Evolutionary conservation across 2,329 filamentous ascomycete genomes (phyloP).

Genomic region (Fusarium sp.): DNA sequence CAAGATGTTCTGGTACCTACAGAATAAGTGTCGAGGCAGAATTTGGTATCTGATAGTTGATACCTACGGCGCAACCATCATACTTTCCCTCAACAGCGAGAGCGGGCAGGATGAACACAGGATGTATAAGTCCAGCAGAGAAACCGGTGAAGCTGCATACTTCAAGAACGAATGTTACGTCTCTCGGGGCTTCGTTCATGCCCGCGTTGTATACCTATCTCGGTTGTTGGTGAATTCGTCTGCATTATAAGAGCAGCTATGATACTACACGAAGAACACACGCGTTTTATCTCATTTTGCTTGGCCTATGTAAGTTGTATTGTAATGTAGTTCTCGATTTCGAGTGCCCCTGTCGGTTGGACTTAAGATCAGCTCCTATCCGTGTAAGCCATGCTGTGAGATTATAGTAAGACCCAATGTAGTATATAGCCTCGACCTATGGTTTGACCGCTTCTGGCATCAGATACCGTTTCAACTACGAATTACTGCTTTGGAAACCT

Average conservation of each 20-base stretch:
- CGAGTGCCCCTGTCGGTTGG: background rate
- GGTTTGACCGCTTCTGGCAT: background rate
- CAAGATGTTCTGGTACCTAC: background rate
- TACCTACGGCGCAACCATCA: background rate
- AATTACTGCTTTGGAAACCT: background rate
- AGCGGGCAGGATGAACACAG: background rate
- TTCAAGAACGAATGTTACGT: background rate
- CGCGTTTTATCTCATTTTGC: background rate
- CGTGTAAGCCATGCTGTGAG: background rate
- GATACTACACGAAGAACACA: background rate
- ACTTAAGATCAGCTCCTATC: background rate
- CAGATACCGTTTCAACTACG: background rate
- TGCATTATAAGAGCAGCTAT: background rate
- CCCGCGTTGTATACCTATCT: background rate
- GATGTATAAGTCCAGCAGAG: background rate
- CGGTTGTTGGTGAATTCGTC: background rate
- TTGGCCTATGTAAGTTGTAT: no score
- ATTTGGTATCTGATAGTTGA: background rate
- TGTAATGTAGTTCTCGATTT: background rate
- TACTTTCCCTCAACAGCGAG: background rate
- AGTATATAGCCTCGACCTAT: background rate
- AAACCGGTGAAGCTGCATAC: background rate
- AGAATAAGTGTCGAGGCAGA: background rate
- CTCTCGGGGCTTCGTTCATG: background rate
- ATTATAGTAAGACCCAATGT: background rate